These are phyloP conservation scores for Nyctanthes arbortristis DNA, from an alignment of 257 asterid species.

Conservation along the genomic window DNA sequence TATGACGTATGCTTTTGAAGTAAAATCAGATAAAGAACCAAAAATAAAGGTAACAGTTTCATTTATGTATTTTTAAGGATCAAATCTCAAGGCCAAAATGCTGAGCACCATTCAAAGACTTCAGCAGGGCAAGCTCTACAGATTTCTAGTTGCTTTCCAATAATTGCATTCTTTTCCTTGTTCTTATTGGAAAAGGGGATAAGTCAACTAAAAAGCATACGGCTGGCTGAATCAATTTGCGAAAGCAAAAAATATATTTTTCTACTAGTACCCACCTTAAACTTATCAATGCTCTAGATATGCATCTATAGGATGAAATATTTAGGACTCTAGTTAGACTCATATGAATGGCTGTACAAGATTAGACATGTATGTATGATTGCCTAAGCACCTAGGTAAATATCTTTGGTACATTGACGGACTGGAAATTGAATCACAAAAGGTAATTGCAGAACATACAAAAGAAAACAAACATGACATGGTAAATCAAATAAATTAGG, in stretches of 20 bases:
- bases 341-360: not conserved
- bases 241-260: not conserved
- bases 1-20: not conserved
- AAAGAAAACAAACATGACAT: no score
- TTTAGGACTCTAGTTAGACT: no score
- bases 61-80: conserved; percentile 9
- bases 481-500: not conserved
- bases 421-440: no score
- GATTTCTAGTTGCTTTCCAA: not conserved
- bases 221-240: conserved; percentile 6
- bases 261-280: not conserved
- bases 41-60: conserved; percentile 4
- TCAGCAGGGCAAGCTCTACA: not conserved
- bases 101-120: conserved; percentile 2
- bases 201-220: not conserved
- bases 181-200: not conserved
- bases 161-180: not conserved
- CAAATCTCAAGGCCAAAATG: conserved; percentile 5
- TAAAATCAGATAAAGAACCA: conserved; percentile 10
- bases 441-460: no score
- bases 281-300: not conserved
- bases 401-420: conserved; percentile 1
- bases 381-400: not conserved
- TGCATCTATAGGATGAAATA: no score
- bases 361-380: not conserved